These are phyloP conservation scores for Ampelocalamus luodianensis DNA, from an alignment of 176 grass and related monocot genomes.

Conservation along the genomic window DNA sequence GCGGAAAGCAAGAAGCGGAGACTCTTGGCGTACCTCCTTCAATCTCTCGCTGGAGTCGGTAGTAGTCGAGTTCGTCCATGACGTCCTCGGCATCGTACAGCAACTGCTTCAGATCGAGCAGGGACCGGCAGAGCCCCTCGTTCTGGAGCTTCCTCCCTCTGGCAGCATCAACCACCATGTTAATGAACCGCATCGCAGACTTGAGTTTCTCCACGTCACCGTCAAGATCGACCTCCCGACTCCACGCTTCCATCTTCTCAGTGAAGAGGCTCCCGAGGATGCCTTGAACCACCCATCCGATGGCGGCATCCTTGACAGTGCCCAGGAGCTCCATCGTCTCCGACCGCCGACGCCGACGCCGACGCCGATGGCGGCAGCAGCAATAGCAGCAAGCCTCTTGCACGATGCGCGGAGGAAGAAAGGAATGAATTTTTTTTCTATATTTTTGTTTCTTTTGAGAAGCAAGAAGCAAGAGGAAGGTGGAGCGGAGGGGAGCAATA, in stretches of 20 bases:
- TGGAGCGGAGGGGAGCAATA: no score
- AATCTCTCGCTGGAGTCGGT: not conserved
- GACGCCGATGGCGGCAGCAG: no score
- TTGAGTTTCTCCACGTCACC: fast-evolving
- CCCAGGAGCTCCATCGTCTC: no score
- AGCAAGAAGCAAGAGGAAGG: no score
- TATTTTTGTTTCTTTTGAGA: no score
- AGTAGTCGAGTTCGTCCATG: slow-evolving; percentile 32
- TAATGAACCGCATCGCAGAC: not conserved
- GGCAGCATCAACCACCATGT: not conserved
- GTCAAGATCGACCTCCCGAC: not conserved
- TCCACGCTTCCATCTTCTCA: not conserved
- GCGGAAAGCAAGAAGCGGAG: not conserved
- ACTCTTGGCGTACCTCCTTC: not conserved
- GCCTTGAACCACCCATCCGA: not conserved
- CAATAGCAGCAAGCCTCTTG: no score
- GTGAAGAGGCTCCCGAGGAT: not conserved
- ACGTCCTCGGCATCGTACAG: slow-evolving; percentile 8
- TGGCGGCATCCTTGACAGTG: not conserved
- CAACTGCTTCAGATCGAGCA: not conserved
- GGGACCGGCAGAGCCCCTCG: not conserved
- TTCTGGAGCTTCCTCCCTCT: not conserved
- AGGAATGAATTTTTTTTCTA: no score
- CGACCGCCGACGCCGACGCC: no score
- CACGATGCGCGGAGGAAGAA: no score